A percentile compares a stretch with the other conserved stretches of the same genome.
Conservation (phyloP, 2,329 filamentous ascomycete species). For the Colletotrichum chlorophyti region DNA sequence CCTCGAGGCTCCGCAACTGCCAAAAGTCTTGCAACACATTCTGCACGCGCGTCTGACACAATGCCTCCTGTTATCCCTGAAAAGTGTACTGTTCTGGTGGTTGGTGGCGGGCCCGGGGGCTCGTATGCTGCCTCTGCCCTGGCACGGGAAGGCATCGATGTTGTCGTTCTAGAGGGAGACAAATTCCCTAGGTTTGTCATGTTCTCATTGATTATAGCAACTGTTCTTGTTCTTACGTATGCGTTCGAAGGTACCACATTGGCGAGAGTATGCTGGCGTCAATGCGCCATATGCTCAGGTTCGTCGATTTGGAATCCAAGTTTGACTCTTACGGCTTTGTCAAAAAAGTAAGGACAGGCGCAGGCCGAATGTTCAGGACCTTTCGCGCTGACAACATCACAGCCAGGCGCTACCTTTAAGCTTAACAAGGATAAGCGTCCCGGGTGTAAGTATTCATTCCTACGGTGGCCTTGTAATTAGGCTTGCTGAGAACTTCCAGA, state of each 20-base stretch:
- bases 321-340: slow-evolving; percentile 49
- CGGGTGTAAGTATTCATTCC: slow-evolving; percentile 36
- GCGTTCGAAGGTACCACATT: slow-evolving; percentile 45
- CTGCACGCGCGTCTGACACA: no score
- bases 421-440: slow-evolving; percentile 42
- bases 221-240: not conserved
- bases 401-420: slow-evolving; percentile 48
- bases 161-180: slow-evolving; percentile 52
- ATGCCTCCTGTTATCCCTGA: no score
- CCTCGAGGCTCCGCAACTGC: no score
- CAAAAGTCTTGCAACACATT: no score
- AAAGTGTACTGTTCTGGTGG: slow-evolving; percentile 51
- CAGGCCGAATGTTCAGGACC: no score
- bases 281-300: slow-evolving; percentile 49
- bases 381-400: not conserved
- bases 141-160: slow-evolving; percentile 52
- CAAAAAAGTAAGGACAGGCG: slow-evolving; percentile 45
- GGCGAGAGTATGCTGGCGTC: slow-evolving; percentile 46
- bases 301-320: slow-evolving; percentile 48
- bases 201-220: no score
- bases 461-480: not conserved
- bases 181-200: slow-evolving; percentile 43
- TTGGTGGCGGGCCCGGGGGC: slow-evolving; percentile 53
- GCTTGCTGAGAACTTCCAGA: slow-evolving; percentile 32
- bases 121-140: slow-evolving; percentile 51